Percentiles rank a stretch among this genome's conserved stretches.
phyloP scores from a whole-genome alignment of 1,284 basidiomycete species.

The Termitomyces sp. region DNA sequence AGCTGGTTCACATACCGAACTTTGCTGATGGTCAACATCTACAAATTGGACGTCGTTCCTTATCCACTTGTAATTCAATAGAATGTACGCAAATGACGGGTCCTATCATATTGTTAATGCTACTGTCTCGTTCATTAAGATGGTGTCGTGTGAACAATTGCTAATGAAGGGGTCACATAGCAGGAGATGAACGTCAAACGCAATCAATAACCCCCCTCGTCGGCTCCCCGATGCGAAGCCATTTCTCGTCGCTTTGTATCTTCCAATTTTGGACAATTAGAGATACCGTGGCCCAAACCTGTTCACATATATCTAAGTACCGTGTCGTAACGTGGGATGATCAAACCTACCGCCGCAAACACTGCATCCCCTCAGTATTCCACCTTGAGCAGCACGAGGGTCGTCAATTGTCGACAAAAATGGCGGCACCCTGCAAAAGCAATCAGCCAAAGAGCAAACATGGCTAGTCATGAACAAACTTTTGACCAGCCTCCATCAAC shows the following conservation, averaged over 20 bases:
- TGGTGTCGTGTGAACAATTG: not conserved
- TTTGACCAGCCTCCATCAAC: conserved; percentile 96
- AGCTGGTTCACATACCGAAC: not conserved
- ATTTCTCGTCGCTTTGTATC: conserved; percentile 86
- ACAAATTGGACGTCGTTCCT: not conserved
- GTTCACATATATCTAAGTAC: not conserved
- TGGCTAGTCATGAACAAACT: conserved; percentile 34
- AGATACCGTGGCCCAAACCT: conserved; percentile 91
- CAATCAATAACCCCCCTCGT: conserved; percentile 33
- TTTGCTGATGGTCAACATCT: not conserved
- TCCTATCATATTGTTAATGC: no score
- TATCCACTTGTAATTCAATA: not conserved
- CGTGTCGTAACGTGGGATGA: not conserved
- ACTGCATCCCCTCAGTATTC: conserved; percentile 81
- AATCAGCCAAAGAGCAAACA: not conserved
- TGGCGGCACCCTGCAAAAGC: conserved; percentile 77
- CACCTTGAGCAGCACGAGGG: conserved; percentile 77
- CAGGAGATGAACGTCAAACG: not conserved
- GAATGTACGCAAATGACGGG: not conserved
- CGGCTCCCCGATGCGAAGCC: conserved; percentile 73
- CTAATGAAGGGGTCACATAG: not conserved
- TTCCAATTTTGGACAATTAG: conserved; percentile 95
- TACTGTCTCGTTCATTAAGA: no score
- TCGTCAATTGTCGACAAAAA: conserved; percentile 92
- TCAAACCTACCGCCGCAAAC: conserved; percentile 80